These are phyloP conservation scores for Syncephalastrum monosporum DNA, from an alignment of 371 early-diverging fungal species.

Conservation along the genomic window DNA sequence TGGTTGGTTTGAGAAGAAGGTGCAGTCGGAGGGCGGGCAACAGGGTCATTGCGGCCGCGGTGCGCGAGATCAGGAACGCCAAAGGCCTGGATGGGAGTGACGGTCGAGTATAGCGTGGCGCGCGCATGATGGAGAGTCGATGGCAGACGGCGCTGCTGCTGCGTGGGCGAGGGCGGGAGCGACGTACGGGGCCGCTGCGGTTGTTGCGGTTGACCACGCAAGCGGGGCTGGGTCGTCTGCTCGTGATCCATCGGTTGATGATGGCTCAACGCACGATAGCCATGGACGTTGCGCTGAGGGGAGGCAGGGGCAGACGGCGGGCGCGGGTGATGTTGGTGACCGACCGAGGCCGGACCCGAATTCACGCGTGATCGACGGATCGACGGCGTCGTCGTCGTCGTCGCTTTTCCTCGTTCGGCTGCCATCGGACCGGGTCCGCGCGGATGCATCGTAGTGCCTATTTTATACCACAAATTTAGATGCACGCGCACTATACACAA, in stretches of 20 bases:
- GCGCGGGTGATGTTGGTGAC: slow-evolving; percentile 18
- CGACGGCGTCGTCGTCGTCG: neutral
- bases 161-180: slow-evolving; percentile 1
- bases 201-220: no score
- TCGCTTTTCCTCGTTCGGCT: neutral
- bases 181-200: no score
- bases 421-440: slow-evolving; percentile 3
- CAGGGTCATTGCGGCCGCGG: slow-evolving; percentile 1
- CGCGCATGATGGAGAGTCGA: slow-evolving; percentile 10
- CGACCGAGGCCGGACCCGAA: slow-evolving; percentile 31
- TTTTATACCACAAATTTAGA: neutral
- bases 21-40: neutral
- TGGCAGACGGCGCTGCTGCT: slow-evolving; percentile 15
- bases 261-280: no score
- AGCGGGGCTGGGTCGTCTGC: no score
- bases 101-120: neutral
- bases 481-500: no score
- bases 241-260: no score
- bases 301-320: no score
- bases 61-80: neutral
- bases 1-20: slow-evolving; percentile 6
- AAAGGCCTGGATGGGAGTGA: neutral
- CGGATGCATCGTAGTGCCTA: neutral
- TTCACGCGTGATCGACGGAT: slow-evolving; percentile 41
- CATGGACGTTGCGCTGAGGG: no score